phyloP scores from a whole-genome alignment of 2,329 filamentous ascomycete genomes.

The Diaporthe longicolla region DNA sequence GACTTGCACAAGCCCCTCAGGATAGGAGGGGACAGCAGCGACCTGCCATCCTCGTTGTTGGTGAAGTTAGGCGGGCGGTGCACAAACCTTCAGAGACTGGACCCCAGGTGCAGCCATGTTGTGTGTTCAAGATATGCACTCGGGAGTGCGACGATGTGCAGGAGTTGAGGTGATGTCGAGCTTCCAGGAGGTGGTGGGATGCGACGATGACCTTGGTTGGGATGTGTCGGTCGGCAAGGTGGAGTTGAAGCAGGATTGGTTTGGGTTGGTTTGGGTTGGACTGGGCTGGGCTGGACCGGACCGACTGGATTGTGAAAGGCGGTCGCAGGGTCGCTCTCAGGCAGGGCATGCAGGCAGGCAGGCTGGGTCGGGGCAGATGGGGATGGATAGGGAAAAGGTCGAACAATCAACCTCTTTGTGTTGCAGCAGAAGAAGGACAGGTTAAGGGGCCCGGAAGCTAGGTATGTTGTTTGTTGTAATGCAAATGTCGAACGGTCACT shows the following conservation, averaged over 20 bases:
- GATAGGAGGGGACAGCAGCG: slow-evolving; percentile 12
- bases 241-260: slow-evolving; percentile 32
- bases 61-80: background rate
- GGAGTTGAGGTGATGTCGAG: slow-evolving; percentile 27
- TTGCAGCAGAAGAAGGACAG: slow-evolving; percentile 30
- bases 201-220: slow-evolving; percentile 32
- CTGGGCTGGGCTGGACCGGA: slow-evolving; percentile 20
- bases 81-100: slow-evolving; percentile 88
- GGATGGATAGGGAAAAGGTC: background rate
- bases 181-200: slow-evolving; percentile 28
- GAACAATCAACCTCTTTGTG: slow-evolving; percentile 22
- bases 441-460: slow-evolving; percentile 31
- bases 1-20: slow-evolving; percentile 37
- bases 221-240: slow-evolving; percentile 30
- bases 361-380: background rate
- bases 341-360: background rate
- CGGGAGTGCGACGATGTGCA: slow-evolving; percentile 9
- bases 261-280: slow-evolving; percentile 22
- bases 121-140: slow-evolving; percentile 43
- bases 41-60: slow-evolving; percentile 14
- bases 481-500: slow-evolving; percentile 21
- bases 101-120: slow-evolving; percentile 88
- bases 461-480: slow-evolving; percentile 4
- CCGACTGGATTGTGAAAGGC: slow-evolving; percentile 26
- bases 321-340: slow-evolving; percentile 21